Evolutionary conservation across 2,329 filamentous ascomycete genomes (phyloP).

Genomic region (Aspergillus sergii): DNA sequence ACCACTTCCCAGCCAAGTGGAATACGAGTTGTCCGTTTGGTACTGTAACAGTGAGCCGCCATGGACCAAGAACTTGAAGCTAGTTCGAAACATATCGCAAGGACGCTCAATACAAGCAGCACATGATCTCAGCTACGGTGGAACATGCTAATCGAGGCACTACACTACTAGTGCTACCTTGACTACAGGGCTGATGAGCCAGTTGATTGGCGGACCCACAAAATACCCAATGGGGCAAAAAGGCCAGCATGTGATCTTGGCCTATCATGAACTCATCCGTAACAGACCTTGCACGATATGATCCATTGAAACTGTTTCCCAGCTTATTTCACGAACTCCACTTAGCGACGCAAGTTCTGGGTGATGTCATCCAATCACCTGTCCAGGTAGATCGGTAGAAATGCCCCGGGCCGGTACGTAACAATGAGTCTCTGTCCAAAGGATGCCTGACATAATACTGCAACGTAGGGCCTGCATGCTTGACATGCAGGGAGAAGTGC

Average conservation of each 20-base stretch:
- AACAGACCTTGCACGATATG: background rate
- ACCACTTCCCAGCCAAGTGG: background rate
- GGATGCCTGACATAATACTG: background rate
- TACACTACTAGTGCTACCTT: background rate
- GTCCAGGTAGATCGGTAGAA: background rate
- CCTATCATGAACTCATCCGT: background rate
- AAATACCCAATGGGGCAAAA: background rate
- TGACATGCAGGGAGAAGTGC: slow-evolving; percentile 38
- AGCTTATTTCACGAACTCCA: background rate
- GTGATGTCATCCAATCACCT: background rate
- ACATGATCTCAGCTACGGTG: background rate
- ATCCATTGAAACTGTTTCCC: too few relatives aligned
- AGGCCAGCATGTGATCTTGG: slow-evolving; percentile 1
- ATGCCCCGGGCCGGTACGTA: slow-evolving; percentile 17
- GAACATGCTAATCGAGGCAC: background rate
- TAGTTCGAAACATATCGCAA: background rate
- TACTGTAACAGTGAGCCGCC: background rate
- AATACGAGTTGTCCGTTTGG: background rate
- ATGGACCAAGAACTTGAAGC: background rate
- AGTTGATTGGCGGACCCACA: background rate
- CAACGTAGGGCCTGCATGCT: slow-evolving; percentile 32
- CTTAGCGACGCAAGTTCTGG: background rate
- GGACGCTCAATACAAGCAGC: background rate
- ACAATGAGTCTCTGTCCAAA: background rate
- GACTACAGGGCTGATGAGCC: background rate